Percentiles rank a stretch among this genome's conserved stretches.
Conservation (phyloP, 345 rosid genomes). For the Mangifera indica region DNA sequence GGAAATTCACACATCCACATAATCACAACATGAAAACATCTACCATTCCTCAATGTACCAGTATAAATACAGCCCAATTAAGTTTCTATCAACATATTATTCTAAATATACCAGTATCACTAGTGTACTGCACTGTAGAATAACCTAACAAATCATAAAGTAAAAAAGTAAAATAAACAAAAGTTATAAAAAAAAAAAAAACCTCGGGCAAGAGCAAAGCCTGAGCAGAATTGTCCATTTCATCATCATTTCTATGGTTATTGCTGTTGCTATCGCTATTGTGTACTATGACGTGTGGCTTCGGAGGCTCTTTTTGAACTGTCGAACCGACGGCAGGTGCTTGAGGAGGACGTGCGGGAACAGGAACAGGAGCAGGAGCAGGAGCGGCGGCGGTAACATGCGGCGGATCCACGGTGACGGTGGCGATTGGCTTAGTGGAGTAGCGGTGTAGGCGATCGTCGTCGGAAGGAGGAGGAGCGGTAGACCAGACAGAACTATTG, state of each 20-base stretch:
- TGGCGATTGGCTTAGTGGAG: slow-evolving; percentile 25
- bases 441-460: slow-evolving; percentile 44
- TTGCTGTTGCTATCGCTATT: slow-evolving; percentile 14
- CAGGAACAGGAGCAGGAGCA: slow-evolving; percentile 28
- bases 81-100: too few relatives aligned
- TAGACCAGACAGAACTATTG: slow-evolving; percentile 87
- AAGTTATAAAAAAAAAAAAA: neutral
- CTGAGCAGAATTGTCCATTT: slow-evolving; percentile 38
- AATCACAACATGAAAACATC: neutral
- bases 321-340: slow-evolving; percentile 34
- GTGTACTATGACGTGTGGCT: slow-evolving; percentile 40
- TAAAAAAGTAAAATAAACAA: neutral
- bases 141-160: neutral
- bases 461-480: slow-evolving; percentile 44
- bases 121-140: neutral
- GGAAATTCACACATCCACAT: neutral
- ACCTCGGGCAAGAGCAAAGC: slow-evolving; percentile 85
- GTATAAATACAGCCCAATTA: neutral
- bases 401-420: slow-evolving; percentile 38
- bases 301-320: slow-evolving; percentile 25
- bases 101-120: neutral
- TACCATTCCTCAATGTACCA: neutral
- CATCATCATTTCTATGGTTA: slow-evolving; percentile 22
- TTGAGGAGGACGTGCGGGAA: slow-evolving; percentile 31
- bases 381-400: slow-evolving; percentile 46